Evolutionary conservation across 768 basidiomycete genomes (phyloP), one percentile per base, ranked within the genome.

Genomic region (Russula lepida): DNA sequence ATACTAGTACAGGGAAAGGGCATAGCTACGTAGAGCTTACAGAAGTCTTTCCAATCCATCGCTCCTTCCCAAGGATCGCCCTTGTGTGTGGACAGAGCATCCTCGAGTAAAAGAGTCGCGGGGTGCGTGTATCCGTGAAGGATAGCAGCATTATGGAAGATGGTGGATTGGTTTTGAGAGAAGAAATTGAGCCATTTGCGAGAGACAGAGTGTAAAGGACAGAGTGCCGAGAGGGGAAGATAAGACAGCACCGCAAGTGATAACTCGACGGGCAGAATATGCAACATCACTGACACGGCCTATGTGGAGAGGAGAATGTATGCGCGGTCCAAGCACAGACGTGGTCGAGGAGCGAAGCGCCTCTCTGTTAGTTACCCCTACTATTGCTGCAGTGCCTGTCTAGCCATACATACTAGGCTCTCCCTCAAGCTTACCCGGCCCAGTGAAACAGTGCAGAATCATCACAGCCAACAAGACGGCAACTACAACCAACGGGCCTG

Each of bases 141-240:
- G 51, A 77, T 62, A 0, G 86, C 83, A 7, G 81, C 83, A 23
- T 79, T 74, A 63, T 77, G 82, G 68, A 83, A 88, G n/a, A 90
- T 75, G 1, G 74, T 66, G 2, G 69, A 69, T 66, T 81, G 75
- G 66, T 90, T 79, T 15, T 61, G 62, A 8, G 69, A 46, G 41
- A 86, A 67, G 59, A 88, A 78, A 19, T 69, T 46, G 39, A 76
- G 70, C 80, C 82, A 84, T 23, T 68, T 64, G 37, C 68, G 78
- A n/a, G 77, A 82, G 1, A 80, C 69, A 4, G 72, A 70, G 4
- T 60, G 61, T 6, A 80, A 47, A 1, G 68, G 66, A 39, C 68
- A 67, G 4, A 89, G 65, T 0, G 78, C 72, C 6, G 74, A 69
- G 5, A 85, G 54, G 0, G 81, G 77, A 33, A 88, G 75, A 68